Conservation (phyloP, 768 basidiomycete genomes). For the Psilocybe tampanensis region DNA sequence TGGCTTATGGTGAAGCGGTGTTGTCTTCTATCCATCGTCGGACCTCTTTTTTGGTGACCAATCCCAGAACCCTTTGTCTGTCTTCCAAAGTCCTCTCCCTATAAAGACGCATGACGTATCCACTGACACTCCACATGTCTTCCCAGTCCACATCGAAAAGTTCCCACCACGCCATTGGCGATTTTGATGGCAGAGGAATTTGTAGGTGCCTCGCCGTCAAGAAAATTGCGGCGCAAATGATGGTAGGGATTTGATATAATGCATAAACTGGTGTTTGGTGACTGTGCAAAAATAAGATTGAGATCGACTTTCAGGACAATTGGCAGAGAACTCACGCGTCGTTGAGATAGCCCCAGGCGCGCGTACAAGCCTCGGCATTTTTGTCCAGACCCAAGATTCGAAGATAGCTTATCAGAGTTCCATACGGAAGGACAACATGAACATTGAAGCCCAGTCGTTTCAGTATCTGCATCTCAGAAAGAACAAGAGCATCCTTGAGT, state of each 20-base stretch:
- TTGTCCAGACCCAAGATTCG: constrained; percentile 84
- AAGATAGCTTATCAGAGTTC: constrained; percentile 93
- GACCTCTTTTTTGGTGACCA: constrained; percentile 79
- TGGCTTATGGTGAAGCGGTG: constrained; percentile 5
- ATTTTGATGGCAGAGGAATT: constrained; percentile 71
- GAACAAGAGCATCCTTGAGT: constrained; percentile 90
- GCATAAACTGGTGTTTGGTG: constrained; percentile 94
- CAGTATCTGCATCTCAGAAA: constrained; percentile 96
- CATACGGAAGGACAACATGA: constrained; percentile 90
- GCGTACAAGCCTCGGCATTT: constrained; percentile 67
- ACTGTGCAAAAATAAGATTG: constrained; percentile 49
- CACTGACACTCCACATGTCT: constrained; percentile 84
- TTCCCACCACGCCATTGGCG: constrained; percentile 87
- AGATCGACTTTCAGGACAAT: neutral
- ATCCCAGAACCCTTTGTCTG: constrained; percentile 45
- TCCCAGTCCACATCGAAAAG: constrained; percentile 92
- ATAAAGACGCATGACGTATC: constrained; percentile 84
- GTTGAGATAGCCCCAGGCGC: constrained; percentile 94
- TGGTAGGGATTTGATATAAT: constrained; percentile 84
- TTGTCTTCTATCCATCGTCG: constrained; percentile 79
- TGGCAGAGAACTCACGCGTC: constrained; percentile 72
- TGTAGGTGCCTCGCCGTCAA: constrained; percentile 73
- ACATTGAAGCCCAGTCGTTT: constrained; percentile 97
- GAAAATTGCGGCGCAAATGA: constrained; percentile 89
- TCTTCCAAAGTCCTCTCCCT: constrained; percentile 53